Conservation (phyloP, 2,329 filamentous ascomycete genomes). For the Orbilia brochopaga region DNA sequence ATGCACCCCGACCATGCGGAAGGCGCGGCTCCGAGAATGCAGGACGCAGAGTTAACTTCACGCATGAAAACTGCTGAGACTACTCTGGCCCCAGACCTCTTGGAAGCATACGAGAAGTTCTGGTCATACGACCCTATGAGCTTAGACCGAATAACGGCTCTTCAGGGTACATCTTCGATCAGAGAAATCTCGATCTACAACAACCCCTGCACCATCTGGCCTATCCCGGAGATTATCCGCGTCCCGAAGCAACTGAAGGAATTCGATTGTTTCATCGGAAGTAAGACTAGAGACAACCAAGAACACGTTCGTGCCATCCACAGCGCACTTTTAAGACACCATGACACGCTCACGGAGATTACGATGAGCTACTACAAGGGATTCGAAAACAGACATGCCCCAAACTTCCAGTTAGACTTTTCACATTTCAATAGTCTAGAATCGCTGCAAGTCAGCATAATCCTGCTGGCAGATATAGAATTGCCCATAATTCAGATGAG, state of each 20-base stretch:
- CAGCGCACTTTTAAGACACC: slow-evolving; percentile 15
- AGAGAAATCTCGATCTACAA: slow-evolving; percentile 23
- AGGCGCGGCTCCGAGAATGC: background rate
- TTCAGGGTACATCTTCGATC: slow-evolving; percentile 14
- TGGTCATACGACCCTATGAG: slow-evolving; percentile 12
- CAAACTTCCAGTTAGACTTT: slow-evolving; percentile 28
- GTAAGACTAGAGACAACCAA: slow-evolving; percentile 1
- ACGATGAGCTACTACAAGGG: slow-evolving; percentile 27
- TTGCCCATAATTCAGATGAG: slow-evolving; percentile 5
- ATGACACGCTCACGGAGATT: slow-evolving; percentile 18
- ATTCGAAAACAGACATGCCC: slow-evolving; percentile 14
- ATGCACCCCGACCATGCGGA: background rate
- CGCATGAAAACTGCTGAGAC: background rate
- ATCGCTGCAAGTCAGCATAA: slow-evolving; percentile 17
- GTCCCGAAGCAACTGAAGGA: slow-evolving; percentile 11
- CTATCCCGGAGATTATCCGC: slow-evolving; percentile 21
- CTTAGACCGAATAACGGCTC: slow-evolving; percentile 2
- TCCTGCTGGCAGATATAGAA: slow-evolving; percentile 27
- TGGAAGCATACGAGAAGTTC: slow-evolving; percentile 9
- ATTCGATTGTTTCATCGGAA: slow-evolving; percentile 27
- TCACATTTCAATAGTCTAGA: slow-evolving; percentile 18
- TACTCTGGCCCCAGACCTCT: background rate
- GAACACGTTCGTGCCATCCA: slow-evolving; percentile 12
- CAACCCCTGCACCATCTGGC: slow-evolving; percentile 9
- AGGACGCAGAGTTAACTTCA: background rate